Base-by-base conservation (phyloP, 495 filamentous ascomycete genomes). In the Hypoxylon intermedium region DNA sequence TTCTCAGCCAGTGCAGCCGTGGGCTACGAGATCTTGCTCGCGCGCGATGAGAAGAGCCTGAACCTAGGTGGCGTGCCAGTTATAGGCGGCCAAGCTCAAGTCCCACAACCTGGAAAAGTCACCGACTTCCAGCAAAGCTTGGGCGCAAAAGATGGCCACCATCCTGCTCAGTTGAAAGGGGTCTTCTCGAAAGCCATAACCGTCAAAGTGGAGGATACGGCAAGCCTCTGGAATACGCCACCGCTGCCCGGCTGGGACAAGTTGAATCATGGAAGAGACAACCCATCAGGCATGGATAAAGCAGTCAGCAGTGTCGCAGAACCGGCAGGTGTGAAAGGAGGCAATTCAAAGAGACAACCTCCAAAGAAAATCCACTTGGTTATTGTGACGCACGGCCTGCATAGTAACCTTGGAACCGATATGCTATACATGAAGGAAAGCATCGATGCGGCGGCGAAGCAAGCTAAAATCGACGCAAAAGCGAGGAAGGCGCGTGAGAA, bases 371-470 rank as follows among this genome's bases (percentile, higher is more conserved):
- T 98, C 0, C 94, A 98, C 67, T 77, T 98, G 53, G 94, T 98
- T 6, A 81, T 98, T 6, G 70, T 98, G 49, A 98, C 94, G 0
- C 94, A 98, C 78, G 94, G 94, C 0, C 73, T 98, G 58, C 94
- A 98, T 72, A 95, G 93, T 74, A 98, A 98, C 74, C 81, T 97
- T n/a, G 92, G 95, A 1, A 86, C 91, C 34, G 94, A 98, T 75
- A 96, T 98, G 95, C 78, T 98, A 21, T 98, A 89, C 70, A 72
- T 98, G 65, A 98, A 98, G 68, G 94, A 98, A 72, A 93, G 91
- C 64, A 97, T 98, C 48, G 95, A 98, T 72, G 85, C 87, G 26
- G 85, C 90, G 20, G 86, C 86, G 1, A 87, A 79, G 58, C 85
- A 90, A 67, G 84, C 88, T 13, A 85, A 85, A 46, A 72, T 83